phyloP scores from a whole-genome alignment of 2,329 filamentous ascomycete genomes.

The Penicillium sp. region DNA sequence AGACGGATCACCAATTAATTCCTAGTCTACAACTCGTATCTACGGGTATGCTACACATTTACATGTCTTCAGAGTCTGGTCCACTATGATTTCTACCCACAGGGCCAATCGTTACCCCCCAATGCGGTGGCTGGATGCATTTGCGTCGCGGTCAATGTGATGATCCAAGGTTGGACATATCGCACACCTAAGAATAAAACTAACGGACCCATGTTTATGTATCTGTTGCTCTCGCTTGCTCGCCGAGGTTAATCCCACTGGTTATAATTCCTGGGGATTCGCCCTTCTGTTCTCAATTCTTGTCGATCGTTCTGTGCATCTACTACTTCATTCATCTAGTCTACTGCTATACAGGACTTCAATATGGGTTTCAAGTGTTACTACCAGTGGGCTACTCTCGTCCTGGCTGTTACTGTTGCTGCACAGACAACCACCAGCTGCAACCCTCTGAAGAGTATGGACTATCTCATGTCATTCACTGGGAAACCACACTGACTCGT shows the following conservation, averaged over 20 bases:
- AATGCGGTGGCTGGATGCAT: not conserved
- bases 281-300: not conserved
- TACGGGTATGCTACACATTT: not conserved
- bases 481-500: not conserved
- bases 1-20: not conserved
- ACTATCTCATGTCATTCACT: too few species aligned
- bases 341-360: not conserved
- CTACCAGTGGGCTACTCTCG: constrained; percentile 25
- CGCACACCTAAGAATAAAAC: constrained; percentile 1
- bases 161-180: not conserved
- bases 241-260: not conserved
- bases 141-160: not conserved
- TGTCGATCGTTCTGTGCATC: not conserved
- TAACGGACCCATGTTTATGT: not conserved
- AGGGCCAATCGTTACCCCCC: not conserved
- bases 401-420: constrained; percentile 24
- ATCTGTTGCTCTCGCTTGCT: not conserved
- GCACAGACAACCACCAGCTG: constrained; percentile 77
- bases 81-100: not conserved
- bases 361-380: constrained; percentile 21
- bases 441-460: constrained; percentile 55
- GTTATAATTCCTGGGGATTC: not conserved
- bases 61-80: not conserved
- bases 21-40: not conserved
- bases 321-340: not conserved